Evolutionary conservation across 169 alveolate species (phyloP).

Genomic region (Perkinsus chesapeaki): DNA sequence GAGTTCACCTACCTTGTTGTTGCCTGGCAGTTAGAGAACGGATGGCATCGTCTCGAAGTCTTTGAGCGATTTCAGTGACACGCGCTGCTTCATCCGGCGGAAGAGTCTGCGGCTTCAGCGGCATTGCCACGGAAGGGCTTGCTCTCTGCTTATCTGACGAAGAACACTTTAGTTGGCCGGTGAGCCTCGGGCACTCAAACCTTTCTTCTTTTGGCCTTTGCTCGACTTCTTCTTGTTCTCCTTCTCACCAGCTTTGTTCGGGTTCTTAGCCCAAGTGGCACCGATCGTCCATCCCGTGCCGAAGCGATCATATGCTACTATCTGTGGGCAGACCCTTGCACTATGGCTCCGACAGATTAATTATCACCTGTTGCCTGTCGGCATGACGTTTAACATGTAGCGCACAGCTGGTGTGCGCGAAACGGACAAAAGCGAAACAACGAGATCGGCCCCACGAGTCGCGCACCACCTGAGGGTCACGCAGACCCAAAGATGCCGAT

Average conservation of each 20-base stretch:
- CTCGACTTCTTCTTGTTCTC: neutral
- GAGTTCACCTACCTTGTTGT: neutral
- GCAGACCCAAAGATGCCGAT: neutral
- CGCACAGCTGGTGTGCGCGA: neutral
- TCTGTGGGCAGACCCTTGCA: neutral
- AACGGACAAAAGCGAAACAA: neutral
- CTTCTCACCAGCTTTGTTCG: neutral
- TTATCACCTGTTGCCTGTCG: neutral
- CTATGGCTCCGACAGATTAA: neutral
- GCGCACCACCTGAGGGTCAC: neutral
- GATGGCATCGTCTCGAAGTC: neutral
- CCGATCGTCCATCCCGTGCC: neutral
- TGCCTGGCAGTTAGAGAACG: neutral
- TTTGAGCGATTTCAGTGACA: neutral
- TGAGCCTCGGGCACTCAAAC: neutral
- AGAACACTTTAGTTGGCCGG: neutral
- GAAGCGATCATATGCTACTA: neutral
- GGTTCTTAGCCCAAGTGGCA: neutral
- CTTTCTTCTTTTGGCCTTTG: neutral
- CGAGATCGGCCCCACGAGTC: neutral
- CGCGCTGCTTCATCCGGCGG: neutral
- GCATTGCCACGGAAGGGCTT: neutral
- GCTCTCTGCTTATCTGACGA: neutral
- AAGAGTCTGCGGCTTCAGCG: neutral
- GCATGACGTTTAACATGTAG: neutral